Base-by-base conservation (phyloP, 768 basidiomycete genomes). In the Peribolospora baueri region DNA sequence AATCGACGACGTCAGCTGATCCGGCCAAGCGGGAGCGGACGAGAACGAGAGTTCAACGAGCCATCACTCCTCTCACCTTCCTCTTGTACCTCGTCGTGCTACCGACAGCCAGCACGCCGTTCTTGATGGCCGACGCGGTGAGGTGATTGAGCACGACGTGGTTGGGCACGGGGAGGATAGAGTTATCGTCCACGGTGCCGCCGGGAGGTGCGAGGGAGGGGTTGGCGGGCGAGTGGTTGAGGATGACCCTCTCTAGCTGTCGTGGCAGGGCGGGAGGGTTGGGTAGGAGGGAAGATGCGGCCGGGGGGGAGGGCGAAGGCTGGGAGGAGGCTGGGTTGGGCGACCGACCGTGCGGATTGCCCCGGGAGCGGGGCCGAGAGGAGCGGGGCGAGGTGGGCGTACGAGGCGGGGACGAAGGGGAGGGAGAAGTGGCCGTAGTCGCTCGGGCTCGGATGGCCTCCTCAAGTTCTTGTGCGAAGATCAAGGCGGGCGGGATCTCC, bases 111-210 rank as follows among this genome's bases (percentile, higher is more conserved):
- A 95, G 68, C 49, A 91, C 85, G 5, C 86, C 88, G 66, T 88
- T 88, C 67, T 79, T 74, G 58, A 97, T 97, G 52, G 90, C 88
- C 63, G 86, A 91, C 58, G 90, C 93, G 58, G 64, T 84, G 62
- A 97, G 68, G 68, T 97, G 90, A 62, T 93, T 87, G 59, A 97
- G 70, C 36, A 95, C 86, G 43, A 86, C 85, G 70, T 95, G 90
- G 43, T 79, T 82, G 25, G 90, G 90, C 25, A 93, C 85, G 11
- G 91, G 82, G 59, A 97, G 68, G 55, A 97, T 86, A 50, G 80
- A 81, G 52, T 77, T 82, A 64, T 97, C 90, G 67, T 97, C 90
- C 13, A 63, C 68, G 5, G 63, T 65, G 5, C 60, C 54, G 13
- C 54, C 48, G 25, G 25, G 25, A 25, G 25, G 25, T 25, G 25